Percentiles rank a stretch among this genome's conserved stretches.
These are phyloP conservation scores for Fraxinus anomala DNA, from an alignment of 257 asterid species.

Conservation along the genomic window DNA sequence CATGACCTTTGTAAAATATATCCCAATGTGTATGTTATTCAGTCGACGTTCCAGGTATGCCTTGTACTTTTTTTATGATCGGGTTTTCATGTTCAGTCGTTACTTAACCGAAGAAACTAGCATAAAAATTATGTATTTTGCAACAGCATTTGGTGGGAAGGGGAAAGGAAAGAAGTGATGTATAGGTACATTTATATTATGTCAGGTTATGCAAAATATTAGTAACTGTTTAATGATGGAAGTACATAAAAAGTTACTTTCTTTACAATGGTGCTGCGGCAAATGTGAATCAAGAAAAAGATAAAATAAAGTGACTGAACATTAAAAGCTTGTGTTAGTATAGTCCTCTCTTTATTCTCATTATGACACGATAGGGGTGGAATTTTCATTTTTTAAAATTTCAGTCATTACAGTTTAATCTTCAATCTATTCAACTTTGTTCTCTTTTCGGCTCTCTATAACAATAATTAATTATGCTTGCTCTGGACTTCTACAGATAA, in stretches of 20 bases:
- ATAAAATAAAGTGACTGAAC: slow-evolving; percentile 12
- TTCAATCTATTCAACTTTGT: slow-evolving; percentile 1
- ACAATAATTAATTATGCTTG: slow-evolving; percentile 12
- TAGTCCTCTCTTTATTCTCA: slow-evolving; percentile 7
- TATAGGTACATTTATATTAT: not conserved
- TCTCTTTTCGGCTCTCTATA: slow-evolving; percentile 13
- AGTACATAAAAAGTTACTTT: not conserved
- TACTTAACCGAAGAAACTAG: slow-evolving; percentile 6
- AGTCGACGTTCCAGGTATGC: slow-evolving; percentile 94
- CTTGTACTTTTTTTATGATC: slow-evolving; percentile 15
- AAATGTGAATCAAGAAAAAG: not conserved
- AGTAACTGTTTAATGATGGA: not conserved
- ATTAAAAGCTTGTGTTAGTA: not conserved
- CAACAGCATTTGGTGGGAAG: slow-evolving; percentile 1
- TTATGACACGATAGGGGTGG: slow-evolving; percentile 3
- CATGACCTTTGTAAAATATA: slow-evolving; percentile 95
- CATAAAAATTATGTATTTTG: not conserved
- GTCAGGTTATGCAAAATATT: slow-evolving; percentile 16
- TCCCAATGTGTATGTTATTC: slow-evolving; percentile 89
- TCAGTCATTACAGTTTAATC: slow-evolving; percentile 6
- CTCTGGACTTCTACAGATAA: slow-evolving; percentile 57
- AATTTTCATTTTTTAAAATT: slow-evolving; percentile 17
- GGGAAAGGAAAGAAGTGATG: slow-evolving; percentile 11
- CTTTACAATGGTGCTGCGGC: not conserved
- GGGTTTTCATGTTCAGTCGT: slow-evolving; percentile 16